Evolutionary conservation across 176 grass and related monocot species (phyloP).

Genomic region (Avena atlantica): DNA sequence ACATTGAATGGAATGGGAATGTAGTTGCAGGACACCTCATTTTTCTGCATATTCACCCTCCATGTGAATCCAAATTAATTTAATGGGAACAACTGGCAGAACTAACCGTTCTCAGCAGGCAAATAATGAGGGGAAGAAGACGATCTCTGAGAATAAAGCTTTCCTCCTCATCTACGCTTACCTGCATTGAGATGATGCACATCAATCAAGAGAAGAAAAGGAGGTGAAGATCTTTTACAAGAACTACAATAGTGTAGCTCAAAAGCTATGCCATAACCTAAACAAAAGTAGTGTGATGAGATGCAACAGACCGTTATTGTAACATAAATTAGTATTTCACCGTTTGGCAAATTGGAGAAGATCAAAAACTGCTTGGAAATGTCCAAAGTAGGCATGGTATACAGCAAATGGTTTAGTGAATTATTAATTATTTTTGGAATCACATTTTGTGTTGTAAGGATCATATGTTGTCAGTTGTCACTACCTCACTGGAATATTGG

Average conservation of each 20-base stretch:
- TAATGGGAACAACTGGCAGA: constrained; percentile 29
- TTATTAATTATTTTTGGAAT: background rate
- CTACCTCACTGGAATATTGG: background rate
- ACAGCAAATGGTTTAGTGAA: background rate
- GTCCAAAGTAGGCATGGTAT: background rate
- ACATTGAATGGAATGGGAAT: background rate
- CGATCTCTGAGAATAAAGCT: constrained; percentile 76
- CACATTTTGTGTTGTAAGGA: background rate
- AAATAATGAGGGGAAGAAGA: constrained; percentile 97
- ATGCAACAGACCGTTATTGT: background rate
- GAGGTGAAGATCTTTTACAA: background rate
- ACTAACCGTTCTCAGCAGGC: constrained; percentile 89
- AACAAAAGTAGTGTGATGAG: background rate
- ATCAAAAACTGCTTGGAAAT: constrained; percentile 30
- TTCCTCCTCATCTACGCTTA: constrained; percentile 68
- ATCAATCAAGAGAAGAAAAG: constrained; percentile 22
- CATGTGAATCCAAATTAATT: constrained; percentile 13
- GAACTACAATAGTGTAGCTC: background rate
- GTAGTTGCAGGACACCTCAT: background rate
- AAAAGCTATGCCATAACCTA: constrained; percentile 21
- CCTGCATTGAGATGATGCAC: constrained; percentile 51
- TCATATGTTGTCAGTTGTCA: constrained; percentile 13
- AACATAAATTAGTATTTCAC: background rate
- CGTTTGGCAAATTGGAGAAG: background rate
- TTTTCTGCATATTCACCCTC: constrained; percentile 23